Percentiles rank a stretch among this genome's conserved stretches.
Conservation (phyloP, 352 stramenopile species). For the Globisporangium recalcitrans region DNA sequence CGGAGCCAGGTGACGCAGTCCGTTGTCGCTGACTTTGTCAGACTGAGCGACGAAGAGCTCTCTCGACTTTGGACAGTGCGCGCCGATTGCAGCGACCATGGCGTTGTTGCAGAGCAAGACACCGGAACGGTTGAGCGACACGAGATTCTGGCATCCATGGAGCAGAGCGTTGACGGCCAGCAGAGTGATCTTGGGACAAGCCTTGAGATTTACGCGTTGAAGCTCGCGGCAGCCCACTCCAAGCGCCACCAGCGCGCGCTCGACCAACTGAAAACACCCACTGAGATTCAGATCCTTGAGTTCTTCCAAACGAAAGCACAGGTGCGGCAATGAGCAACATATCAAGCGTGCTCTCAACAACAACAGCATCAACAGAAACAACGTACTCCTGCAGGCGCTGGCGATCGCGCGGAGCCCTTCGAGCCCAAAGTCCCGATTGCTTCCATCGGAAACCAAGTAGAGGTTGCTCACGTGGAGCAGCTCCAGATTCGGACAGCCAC, state of each 20-base stretch:
- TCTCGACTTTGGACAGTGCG: constrained; percentile 25
- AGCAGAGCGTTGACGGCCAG: constrained; percentile 57
- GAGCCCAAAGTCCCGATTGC: constrained; percentile 87
- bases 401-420: constrained; percentile 89
- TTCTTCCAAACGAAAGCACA: constrained; percentile 12
- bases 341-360: not conserved
- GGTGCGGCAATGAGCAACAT: not conserved
- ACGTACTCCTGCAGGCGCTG: constrained; percentile 36
- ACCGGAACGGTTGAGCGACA: constrained; percentile 47
- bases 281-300: constrained; percentile 53
- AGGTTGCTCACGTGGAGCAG: constrained; percentile 74
- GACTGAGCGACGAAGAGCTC: constrained; percentile 63
- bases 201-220: constrained; percentile 65
- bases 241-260: constrained; percentile 78
- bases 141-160: constrained; percentile 40
- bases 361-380: not conserved
- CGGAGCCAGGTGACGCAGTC: constrained; percentile 40
- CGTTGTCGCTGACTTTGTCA: constrained; percentile 53
- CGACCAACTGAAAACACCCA: constrained; percentile 81
- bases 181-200: constrained; percentile 80
- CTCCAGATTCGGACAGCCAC: constrained; percentile 76
- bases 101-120: constrained; percentile 57
- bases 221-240: constrained; percentile 47
- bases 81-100: constrained; percentile 44
- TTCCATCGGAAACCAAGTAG: constrained; percentile 91